Evolutionary conservation across 805 yeast species (phyloP).

Genomic region (Jamesozyma gamospora): DNA sequence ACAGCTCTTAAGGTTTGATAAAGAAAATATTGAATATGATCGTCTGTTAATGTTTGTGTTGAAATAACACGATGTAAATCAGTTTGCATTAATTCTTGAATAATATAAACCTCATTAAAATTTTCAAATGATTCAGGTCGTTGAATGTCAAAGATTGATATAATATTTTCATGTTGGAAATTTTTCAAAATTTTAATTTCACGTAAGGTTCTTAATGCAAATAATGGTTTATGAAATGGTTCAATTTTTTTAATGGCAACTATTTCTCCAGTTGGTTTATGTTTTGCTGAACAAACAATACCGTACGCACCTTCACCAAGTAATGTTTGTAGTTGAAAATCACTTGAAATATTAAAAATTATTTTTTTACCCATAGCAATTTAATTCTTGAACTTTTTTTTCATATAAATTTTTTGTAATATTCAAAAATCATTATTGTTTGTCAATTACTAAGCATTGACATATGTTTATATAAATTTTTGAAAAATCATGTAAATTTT

Average conservation of each 20-base stretch:
- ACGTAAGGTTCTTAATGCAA: conserved; percentile 79
- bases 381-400: neutral
- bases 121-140: conserved; percentile 65
- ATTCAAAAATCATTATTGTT: too few species aligned
- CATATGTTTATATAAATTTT: neutral
- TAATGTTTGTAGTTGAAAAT: conserved; percentile 73
- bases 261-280: conserved; percentile 71
- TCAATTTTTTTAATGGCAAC: conserved; percentile 95
- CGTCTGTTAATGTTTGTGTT: conserved; percentile 77
- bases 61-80: conserved; percentile 74
- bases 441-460: too few species aligned
- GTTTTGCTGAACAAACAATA: conserved; percentile 81
- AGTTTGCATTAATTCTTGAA: conserved; percentile 83
- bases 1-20: conserved; percentile 87
- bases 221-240: conserved; percentile 83
- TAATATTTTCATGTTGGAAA: conserved; percentile 89
- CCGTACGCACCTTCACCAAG: conserved; percentile 98
- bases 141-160: conserved; percentile 81
- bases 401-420: neutral
- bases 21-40: conserved; percentile 86
- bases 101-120: conserved; percentile 80
- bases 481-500: neutral
- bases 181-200: conserved; percentile 83
- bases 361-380: conserved; percentile 41
- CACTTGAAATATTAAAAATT: conserved; percentile 75